Conservation (phyloP, 1,139 yeast genomes). For the Blastobotrys apis region DNA sequence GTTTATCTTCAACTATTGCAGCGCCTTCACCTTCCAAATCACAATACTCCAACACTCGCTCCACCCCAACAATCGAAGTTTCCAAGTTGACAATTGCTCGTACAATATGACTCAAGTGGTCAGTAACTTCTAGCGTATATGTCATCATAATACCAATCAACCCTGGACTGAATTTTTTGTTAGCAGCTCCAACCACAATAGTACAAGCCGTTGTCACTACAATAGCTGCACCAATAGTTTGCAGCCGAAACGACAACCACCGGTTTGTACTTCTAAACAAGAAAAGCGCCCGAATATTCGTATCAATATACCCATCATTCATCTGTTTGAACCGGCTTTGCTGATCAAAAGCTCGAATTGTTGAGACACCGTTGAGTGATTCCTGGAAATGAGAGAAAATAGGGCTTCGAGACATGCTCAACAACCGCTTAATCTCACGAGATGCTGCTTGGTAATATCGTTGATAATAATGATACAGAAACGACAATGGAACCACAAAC, state of each 20-base stretch:
- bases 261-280: slow-evolving; percentile 44
- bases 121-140: slow-evolving; percentile 63
- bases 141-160: slow-evolving; percentile 71
- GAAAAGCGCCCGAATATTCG: slow-evolving; percentile 56
- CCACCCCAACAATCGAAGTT: slow-evolving; percentile 70
- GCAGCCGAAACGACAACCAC: slow-evolving; percentile 70
- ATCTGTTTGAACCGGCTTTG: slow-evolving; percentile 49
- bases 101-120: slow-evolving; percentile 56
- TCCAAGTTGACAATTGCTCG: slow-evolving; percentile 69
- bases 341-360: slow-evolving; percentile 59
- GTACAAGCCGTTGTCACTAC: slow-evolving; percentile 52
- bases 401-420: slow-evolving; percentile 70
- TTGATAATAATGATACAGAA: slow-evolving; percentile 75
- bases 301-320: slow-evolving; percentile 58
- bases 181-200: slow-evolving; percentile 49
- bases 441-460: slow-evolving; percentile 75
- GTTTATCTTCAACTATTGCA: slow-evolving; percentile 33
- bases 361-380: slow-evolving; percentile 63
- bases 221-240: slow-evolving; percentile 61
- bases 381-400: slow-evolving; percentile 81
- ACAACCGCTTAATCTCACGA: slow-evolving; percentile 74
- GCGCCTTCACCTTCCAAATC: slow-evolving; percentile 58
- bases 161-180: slow-evolving; percentile 55
- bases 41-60: slow-evolving; percentile 68
- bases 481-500: slow-evolving; percentile 45